phyloP scores from a whole-genome alignment of 768 basidiomycete genomes.

The Panus rudis region DNA sequence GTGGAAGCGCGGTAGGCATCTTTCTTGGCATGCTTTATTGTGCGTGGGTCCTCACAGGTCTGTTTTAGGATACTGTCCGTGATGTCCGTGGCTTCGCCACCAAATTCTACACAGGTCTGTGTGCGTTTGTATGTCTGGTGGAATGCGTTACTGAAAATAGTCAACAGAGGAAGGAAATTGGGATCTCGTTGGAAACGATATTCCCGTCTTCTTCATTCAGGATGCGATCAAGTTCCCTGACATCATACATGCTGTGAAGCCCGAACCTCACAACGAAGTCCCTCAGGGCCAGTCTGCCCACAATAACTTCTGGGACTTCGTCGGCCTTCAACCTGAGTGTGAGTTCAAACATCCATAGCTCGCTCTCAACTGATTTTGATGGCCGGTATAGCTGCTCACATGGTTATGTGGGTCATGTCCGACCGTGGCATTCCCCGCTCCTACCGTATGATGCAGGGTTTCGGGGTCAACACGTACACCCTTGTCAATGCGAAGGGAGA shows the following conservation, averaged over 20 bases:
- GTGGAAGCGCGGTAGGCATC: constrained; percentile 68
- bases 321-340: constrained; percentile 63
- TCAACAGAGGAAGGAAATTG: constrained; percentile 68
- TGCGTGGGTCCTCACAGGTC: background rate
- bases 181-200: constrained; percentile 83
- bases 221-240: constrained; percentile 84
- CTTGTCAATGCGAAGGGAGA: constrained; percentile 61
- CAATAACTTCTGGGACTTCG: constrained; percentile 88
- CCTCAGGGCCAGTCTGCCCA: constrained; percentile 65
- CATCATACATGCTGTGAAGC: constrained; percentile 77
- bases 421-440: constrained; percentile 84
- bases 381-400: constrained; percentile 11
- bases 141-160: background rate
- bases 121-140: background rate
- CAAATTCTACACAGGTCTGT: constrained; percentile 62
- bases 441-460: constrained; percentile 84
- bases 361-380: too few species aligned
- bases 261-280: constrained; percentile 79
- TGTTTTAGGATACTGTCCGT: constrained; percentile 57
- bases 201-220: constrained; percentile 79
- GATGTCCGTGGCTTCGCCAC: constrained; percentile 85
- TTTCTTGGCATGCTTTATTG: background rate
- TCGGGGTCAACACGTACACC: constrained; percentile 82
- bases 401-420: constrained; percentile 72
- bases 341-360: constrained; percentile 6